These are phyloP conservation scores for Didymella glomerata DNA, from an alignment of 2,329 filamentous ascomycete species.

Conservation along the genomic window DNA sequence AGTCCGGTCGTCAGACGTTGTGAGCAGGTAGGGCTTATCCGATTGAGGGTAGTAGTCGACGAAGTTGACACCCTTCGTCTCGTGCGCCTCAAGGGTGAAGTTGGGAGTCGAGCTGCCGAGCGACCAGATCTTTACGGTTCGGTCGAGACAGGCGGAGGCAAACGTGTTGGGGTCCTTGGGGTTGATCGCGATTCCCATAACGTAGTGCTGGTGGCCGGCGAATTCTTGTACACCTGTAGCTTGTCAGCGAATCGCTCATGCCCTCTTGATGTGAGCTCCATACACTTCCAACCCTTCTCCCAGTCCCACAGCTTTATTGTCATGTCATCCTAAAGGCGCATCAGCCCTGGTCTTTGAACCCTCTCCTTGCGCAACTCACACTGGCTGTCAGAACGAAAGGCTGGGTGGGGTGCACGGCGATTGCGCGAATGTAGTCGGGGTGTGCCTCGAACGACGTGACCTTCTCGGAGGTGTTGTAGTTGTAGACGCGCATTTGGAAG, in stretches of 20 bases:
- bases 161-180: constrained; percentile 84
- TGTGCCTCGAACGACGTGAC: constrained; percentile 97
- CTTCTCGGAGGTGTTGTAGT: constrained; percentile 99
- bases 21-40: constrained; percentile 86
- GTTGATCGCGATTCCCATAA: constrained; percentile 96
- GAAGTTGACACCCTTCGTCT: constrained; percentile 97
- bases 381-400: constrained; percentile 96
- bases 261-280: constrained; percentile 9
- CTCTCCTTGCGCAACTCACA: constrained; percentile 33
- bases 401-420: constrained; percentile 92
- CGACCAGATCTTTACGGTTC: constrained; percentile 98
- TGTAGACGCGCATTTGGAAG: constrained; percentile 84
- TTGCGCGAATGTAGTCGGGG: constrained; percentile 97
- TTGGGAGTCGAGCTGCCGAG: constrained; percentile 92
- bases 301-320: constrained; percentile 96
- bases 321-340: constrained; percentile 47
- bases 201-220: constrained; percentile 95
- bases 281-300: constrained; percentile 97
- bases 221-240: constrained; percentile 77
- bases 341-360: constrained; percentile 30
- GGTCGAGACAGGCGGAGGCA: constrained; percentile 91
- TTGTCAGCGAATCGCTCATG: constrained; percentile 30
- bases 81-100: constrained; percentile 95
- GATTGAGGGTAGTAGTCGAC: constrained; percentile 83
- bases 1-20: constrained; percentile 93